Evolutionary conservation across 257 asterid species (phyloP).

Genomic region (Solanum etuberosum): DNA sequence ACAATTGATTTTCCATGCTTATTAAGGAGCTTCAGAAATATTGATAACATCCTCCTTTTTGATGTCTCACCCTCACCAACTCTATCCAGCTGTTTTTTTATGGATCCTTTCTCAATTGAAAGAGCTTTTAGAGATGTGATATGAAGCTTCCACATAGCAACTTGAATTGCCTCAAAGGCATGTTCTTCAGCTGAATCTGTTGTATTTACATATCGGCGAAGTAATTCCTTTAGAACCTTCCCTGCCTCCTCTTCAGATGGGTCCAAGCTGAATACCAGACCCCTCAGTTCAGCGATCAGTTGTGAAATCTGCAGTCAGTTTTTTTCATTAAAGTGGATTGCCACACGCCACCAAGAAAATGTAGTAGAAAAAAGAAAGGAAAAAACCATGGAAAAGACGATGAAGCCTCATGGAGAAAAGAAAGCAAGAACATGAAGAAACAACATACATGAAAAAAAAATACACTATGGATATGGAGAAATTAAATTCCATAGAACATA

Average conservation of each 20-base stretch:
- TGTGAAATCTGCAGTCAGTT: not conserved
- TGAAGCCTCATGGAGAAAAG: not conserved
- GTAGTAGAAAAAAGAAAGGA: not conserved
- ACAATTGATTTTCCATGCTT: not conserved
- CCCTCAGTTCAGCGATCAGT: not conserved
- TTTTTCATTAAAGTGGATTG: not conserved
- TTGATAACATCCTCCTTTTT: not conserved
- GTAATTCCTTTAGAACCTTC: not conserved
- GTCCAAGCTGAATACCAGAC: not conserved
- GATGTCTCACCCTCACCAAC: not conserved
- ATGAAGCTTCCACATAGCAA: constrained; percentile 1
- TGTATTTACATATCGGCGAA: not conserved
- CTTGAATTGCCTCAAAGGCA: not conserved
- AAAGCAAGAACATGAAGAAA: not conserved
- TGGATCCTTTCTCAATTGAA: constrained; percentile 8
- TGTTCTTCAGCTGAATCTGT: not conserved
- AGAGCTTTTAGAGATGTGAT: not conserved
- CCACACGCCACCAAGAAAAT: not conserved
- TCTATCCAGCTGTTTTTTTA: not conserved
- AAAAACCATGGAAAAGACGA: not conserved
- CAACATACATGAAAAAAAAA: not conserved
- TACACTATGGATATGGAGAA: not conserved
- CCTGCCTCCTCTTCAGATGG: constrained; percentile 3
- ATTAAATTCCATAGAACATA: not conserved
- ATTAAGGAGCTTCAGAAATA: not conserved